Evolutionary conservation across 1,284 basidiomycete genomes (phyloP), one percentile per base, ranked within the genome.

Genomic region (Tylopilus sp.): DNA sequence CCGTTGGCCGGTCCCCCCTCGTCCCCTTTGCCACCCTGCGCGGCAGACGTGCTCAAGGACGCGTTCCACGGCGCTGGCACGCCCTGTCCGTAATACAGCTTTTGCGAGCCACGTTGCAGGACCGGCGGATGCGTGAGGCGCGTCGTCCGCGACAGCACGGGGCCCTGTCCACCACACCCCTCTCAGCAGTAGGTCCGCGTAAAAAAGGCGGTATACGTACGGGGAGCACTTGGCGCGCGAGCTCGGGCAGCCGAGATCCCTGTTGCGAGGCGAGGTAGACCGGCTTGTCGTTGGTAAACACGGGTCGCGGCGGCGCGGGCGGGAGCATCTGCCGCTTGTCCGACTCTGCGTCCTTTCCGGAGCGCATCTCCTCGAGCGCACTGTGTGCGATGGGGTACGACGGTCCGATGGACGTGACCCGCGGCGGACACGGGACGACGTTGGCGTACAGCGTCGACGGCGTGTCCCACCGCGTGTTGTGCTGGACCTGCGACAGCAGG

Each of bases 21-120:
- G 26, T 70, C 64, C 3, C 56, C 56, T n/a, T 66, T 70, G n/a
- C 59, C 56, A 10, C 61, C 61, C 11, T 57, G 64, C 17, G 32
- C 19, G 4, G 50, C 70, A 8, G 70, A 64, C 17, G 67, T 57
- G 15, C 70, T 48, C n/a, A 75, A 64, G 2, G 67, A 66, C 1
- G 74, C 67, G 48, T 88, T 88, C 86, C 87, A 89, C 1, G 85
- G 81, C 24, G 87, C 86, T 17, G 78, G 77, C 28, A 83, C 68
- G 3, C 84, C 82, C 0, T 66, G 59, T 0, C 88, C 88, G 56
- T 89, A 89, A 33, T 76, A 72, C 14, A 89, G 74, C 44, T 79
- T 78, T 61, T 86, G 81, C 7, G 70, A 63, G 11, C 82, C 81
- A 25, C 82, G 77, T 43, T 77, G 70, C 39, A 87, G 74, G 5